phyloP scores from a whole-genome alignment of 2,329 filamentous ascomycete genomes.

The Fusarium metavorans region DNA sequence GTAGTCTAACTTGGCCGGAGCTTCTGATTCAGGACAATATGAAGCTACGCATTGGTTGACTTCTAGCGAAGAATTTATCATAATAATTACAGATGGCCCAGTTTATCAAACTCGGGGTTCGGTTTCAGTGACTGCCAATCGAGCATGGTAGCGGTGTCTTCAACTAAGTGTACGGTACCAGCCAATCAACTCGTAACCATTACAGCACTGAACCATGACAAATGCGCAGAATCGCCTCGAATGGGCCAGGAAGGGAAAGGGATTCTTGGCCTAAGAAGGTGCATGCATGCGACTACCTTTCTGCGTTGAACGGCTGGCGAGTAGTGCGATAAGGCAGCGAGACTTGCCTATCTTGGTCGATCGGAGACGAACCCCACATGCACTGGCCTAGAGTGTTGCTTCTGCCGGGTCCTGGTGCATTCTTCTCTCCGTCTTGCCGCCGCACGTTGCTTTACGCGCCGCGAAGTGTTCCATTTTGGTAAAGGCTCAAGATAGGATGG shows the following conservation, averaged over 20 bases:
- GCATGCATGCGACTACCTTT: neutral
- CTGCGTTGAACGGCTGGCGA: too few relatives aligned
- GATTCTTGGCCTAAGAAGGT: neutral
- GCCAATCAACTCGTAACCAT: neutral
- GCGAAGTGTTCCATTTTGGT: neutral
- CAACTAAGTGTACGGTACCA: neutral
- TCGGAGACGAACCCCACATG: neutral
- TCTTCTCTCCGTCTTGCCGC: neutral
- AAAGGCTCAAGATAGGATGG: neutral
- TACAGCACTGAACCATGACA: too few relatives aligned
- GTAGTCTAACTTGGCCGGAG: neutral
- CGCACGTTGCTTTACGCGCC: neutral
- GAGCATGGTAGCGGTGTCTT: neutral
- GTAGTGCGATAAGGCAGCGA: neutral
- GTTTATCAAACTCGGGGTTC: neutral
- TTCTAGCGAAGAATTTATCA: neutral
- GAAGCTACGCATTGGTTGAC: neutral
- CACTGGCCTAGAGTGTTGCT: neutral
- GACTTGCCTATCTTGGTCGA: neutral
- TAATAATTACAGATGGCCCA: neutral
- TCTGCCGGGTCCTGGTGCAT: neutral
- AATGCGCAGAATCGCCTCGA: neutral
- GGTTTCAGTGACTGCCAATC: neutral
- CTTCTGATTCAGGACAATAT: neutral
- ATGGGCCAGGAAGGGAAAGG: neutral